Conservation (phyloP, 805 yeast species). For the Yarrowia alimentaria region DNA sequence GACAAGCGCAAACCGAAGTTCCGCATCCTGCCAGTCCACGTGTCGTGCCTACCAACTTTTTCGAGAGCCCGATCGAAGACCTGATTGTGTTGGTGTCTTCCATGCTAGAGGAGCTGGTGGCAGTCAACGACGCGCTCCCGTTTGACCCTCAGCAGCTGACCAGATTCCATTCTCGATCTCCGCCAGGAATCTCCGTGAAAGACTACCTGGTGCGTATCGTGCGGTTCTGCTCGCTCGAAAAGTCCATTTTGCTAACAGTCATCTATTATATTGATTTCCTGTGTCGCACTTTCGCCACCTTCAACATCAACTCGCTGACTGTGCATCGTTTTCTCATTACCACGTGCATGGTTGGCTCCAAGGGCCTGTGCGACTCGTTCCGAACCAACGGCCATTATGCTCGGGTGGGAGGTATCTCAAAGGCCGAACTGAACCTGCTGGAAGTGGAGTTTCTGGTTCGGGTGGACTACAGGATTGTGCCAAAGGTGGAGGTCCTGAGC, state of each 20-base stretch:
- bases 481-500: conserved; percentile 41
- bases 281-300: conserved; percentile 70
- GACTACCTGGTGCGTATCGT: conserved; percentile 75
- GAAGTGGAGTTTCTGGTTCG: conserved; percentile 83
- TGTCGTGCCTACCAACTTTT: conserved; percentile 51
- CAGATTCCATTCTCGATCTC: conserved; percentile 88
- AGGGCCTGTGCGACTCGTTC: conserved; percentile 89
- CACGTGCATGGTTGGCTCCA: conserved; percentile 86
- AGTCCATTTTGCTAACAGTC: conserved; percentile 73
- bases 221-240: conserved; percentile 80
- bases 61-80: conserved; percentile 66
- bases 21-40: no score
- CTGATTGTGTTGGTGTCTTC: conserved; percentile 69
- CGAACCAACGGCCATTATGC: conserved; percentile 94
- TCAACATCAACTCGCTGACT: conserved; percentile 84
- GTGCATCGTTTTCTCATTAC: conserved; percentile 89
- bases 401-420: conserved; percentile 89
- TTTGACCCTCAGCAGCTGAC: conserved; percentile 53
- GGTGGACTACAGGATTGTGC: conserved; percentile 75
- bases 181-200: conserved; percentile 80
- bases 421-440: conserved; percentile 76
- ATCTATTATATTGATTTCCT: conserved; percentile 89
- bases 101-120: conserved; percentile 73
- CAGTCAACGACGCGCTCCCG: conserved; percentile 61
- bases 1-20: no score